phyloP scores from a whole-genome alignment of 2,329 filamentous ascomycete genomes.

The Verticillium nubilum region DNA sequence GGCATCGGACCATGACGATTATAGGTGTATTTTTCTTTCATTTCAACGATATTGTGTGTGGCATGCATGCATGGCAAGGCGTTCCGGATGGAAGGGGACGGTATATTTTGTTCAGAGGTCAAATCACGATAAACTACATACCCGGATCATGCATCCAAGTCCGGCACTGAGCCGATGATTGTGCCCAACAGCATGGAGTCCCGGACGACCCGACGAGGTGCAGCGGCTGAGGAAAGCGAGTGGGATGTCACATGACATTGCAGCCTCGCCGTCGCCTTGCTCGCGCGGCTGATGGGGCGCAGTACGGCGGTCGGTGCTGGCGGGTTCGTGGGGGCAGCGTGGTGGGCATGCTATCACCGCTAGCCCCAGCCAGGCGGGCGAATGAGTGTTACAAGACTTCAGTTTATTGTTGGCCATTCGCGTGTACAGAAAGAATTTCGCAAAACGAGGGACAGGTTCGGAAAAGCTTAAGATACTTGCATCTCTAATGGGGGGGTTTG shows the following conservation, averaged over 20 bases:
- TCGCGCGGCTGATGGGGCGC: background rate
- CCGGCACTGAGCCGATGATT: background rate
- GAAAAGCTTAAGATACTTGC: background rate
- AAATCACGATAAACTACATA: slow-evolving; percentile 14
- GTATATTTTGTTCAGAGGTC: slow-evolving; percentile 9
- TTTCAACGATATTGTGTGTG: background rate
- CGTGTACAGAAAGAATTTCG: background rate
- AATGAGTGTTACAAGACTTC: background rate
- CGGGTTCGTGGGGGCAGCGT: background rate
- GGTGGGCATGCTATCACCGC: no score
- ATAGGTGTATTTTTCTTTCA: background rate
- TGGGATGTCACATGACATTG: slow-evolving; percentile 1
- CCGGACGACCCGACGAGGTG: background rate
- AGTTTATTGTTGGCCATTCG: background rate
- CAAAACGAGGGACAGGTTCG: background rate
- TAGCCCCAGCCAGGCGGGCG: no score
- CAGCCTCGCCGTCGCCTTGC: background rate
- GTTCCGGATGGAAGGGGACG: slow-evolving; percentile 6
- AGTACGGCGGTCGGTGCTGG: background rate
- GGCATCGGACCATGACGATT: background rate
- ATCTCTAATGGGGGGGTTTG: background rate
- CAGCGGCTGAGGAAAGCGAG: background rate
- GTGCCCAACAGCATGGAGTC: background rate
- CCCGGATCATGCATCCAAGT: slow-evolving; percentile 11
- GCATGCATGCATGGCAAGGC: slow-evolving; percentile 8